Base-by-base conservation (phyloP, 225 moss, liverwort and hornwort species). In the Sphagnum tenellum region DNA sequence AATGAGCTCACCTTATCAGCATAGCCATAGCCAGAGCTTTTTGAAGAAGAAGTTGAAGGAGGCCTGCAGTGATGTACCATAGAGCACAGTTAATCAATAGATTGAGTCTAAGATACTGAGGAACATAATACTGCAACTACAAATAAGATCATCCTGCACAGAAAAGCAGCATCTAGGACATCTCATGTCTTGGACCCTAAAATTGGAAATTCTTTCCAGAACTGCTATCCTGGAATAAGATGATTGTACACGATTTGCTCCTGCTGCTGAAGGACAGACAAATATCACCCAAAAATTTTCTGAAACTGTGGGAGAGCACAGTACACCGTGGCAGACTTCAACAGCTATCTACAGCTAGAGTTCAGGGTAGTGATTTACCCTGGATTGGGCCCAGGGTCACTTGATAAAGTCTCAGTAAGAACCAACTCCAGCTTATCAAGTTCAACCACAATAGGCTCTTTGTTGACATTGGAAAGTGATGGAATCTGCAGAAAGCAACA, bases 341-440 rank as follows among this genome's bases (percentile, higher is more conserved):
- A 29, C 29, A 29, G 29, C 29, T 29, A 29, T 29, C 29, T 44
- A 58, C 9, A 13, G 58, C 12, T 58, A 7, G 58, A 58, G 58
- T 58, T 14, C 14, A n/a, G 45, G 46, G 61, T 61, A 46, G 55
- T 29, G 68, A 71, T 70, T 69, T 89, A 90, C 89, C 82, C 86
- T 61, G 86, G 61, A 12, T 59, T 71, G 61, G 86, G 64, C 66
- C 72, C 82, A 45, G 66, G 64, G 61, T 88, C 98, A 71, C 68
- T 77, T 4, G 79, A 77, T 44, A 76, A 68, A 9, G 73, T 82
- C 83, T 98, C 98, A 48, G 83, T 90, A 50, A 98, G 84, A 64
- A 89, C 89, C 48, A 98, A 65, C 73, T 98, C 93, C 67, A 98
- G 90, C 66, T 78, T 87, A 78, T 98, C 98, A 55, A 98, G 87